A percentile compares a stretch with the other conserved stretches of the same genome.
Evolutionary conservation across 768 basidiomycete species (phyloP).

Genomic region (Phanerodontia chrysosporium): DNA sequence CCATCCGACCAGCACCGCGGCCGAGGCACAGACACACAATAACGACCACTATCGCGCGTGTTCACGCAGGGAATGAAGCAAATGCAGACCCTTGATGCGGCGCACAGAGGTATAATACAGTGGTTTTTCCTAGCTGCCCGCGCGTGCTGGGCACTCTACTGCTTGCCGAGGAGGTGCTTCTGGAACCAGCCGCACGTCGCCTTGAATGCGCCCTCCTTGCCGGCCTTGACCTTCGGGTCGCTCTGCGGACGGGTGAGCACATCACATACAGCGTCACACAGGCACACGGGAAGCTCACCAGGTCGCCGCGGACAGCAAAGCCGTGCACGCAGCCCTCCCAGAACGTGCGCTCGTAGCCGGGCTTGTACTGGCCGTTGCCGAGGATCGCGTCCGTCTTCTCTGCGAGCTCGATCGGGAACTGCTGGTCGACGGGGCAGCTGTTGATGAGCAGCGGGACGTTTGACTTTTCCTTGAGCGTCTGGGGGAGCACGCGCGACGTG

Average conservation of each 20-base stretch:
- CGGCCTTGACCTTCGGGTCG: constrained; percentile 50
- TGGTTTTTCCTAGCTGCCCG: background rate
- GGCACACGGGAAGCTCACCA: constrained; percentile 17
- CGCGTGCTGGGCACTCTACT: background rate
- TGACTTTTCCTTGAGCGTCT: constrained; percentile 42
- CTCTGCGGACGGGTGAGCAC: constrained; percentile 18
- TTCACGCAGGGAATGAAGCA: no score
- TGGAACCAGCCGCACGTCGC: constrained; percentile 51
- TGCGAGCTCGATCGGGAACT: constrained; percentile 45
- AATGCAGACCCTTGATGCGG: no score
- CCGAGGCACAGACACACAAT: no score
- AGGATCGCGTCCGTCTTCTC: constrained; percentile 34
- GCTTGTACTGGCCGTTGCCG: constrained; percentile 32
- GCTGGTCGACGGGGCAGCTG: constrained; percentile 49
- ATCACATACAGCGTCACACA: background rate
- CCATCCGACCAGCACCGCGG: no score
- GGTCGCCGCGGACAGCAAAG: constrained; percentile 40
- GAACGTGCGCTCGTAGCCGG: constrained; percentile 34
- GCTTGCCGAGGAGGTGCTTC: constrained; percentile 23
- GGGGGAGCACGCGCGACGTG: no score
- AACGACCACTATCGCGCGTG: no score
- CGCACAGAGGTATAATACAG: background rate
- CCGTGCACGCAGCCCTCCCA: constrained; percentile 29
- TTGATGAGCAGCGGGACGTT: constrained; percentile 64
- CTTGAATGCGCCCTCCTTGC: constrained; percentile 62